phyloP scores from a whole-genome alignment of 1,139 yeast species.

The Zygotorulaspora mrakii region DNA sequence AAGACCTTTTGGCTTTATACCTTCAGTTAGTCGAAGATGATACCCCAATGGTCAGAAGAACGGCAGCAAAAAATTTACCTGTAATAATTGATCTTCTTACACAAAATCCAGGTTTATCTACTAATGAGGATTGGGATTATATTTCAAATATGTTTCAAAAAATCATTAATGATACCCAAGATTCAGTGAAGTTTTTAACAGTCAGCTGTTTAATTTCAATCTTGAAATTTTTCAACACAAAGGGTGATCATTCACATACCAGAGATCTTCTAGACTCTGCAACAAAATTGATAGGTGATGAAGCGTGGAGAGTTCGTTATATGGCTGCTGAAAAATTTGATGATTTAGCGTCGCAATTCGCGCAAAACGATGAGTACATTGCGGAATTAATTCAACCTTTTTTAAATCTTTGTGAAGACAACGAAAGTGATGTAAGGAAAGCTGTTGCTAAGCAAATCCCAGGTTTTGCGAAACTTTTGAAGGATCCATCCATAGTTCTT shows the following conservation, averaged over 20 bases:
- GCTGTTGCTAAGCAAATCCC: conserved; percentile 93
- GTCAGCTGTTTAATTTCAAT: conserved; percentile 82
- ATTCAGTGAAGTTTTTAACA: conserved; percentile 86
- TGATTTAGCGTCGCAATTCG: conserved; percentile 64
- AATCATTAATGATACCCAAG: conserved; percentile 84
- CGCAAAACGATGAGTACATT: conserved; percentile 46
- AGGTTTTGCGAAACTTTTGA: conserved; percentile 59
- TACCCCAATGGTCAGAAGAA: conserved; percentile 96
- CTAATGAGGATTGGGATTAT: conserved; percentile 61
- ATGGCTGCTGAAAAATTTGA: conserved; percentile 94
- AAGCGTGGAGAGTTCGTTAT: conserved; percentile 97
- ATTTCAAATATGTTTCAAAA: conserved; percentile 79
- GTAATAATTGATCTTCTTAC: conserved; percentile 59
- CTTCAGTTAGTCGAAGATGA: conserved; percentile 79
- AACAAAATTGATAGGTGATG: conserved; percentile 72
- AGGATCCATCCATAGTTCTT: conserved; percentile 49
- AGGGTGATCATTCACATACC: conserved; percentile 55
- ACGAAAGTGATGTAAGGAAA: conserved; percentile 94
- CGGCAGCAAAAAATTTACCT: conserved; percentile 86
- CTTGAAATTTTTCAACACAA: conserved; percentile 56
- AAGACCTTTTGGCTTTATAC: conserved; percentile 62
- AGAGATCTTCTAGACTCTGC: conserved; percentile 59
- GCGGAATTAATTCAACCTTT: conserved; percentile 55
- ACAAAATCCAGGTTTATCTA: conserved; percentile 38
- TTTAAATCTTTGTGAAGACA: conserved; percentile 76